Evolutionary conservation across 2,329 filamentous ascomycete species (phyloP).

Genomic region (Aspergillus alliaceus): DNA sequence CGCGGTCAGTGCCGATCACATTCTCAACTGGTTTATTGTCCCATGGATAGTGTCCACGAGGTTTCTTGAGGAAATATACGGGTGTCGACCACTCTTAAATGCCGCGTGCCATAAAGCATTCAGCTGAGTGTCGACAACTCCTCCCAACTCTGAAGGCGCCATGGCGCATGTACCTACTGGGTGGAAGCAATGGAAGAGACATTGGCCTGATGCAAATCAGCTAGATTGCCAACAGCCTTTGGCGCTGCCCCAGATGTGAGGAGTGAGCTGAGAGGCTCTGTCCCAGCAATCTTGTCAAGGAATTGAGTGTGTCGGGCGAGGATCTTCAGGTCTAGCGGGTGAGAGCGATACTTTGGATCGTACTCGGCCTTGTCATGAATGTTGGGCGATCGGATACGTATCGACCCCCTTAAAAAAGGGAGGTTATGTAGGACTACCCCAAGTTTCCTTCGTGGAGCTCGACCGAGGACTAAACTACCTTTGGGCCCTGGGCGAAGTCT

Average conservation of each 20-base stretch:
- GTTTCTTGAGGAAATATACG: constrained; percentile 37
- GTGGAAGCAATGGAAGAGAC: constrained; percentile 27
- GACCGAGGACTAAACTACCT: constrained; percentile 17
- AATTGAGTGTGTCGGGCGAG: constrained; percentile 31
- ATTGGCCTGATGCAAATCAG: constrained; percentile 14
- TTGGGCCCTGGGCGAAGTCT: constrained; percentile 24
- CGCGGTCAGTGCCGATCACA: not conserved
- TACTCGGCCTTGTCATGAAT: constrained; percentile 39
- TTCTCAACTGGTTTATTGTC: not conserved
- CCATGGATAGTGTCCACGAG: constrained; percentile 27
- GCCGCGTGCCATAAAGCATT: constrained; percentile 30
- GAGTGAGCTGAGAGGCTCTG: constrained; percentile 18
- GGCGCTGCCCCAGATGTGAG: constrained; percentile 16
- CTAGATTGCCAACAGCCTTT: constrained; percentile 7
- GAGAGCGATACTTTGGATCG: constrained; percentile 47
- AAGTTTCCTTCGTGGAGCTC: constrained; percentile 23
- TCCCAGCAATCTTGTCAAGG: constrained; percentile 21
- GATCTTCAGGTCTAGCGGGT: constrained; percentile 46
- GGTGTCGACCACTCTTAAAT: constrained; percentile 36
- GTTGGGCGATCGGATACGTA: constrained; percentile 32
- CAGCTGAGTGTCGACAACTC: constrained; percentile 29
- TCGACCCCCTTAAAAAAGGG: constrained; percentile 34
- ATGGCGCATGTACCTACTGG: constrained; percentile 34
- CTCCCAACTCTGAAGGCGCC: constrained; percentile 26
- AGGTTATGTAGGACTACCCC: constrained; percentile 25